These are phyloP conservation scores for Aspergillus fructus DNA, from an alignment of 2,329 filamentous ascomycete genomes.

Conservation along the genomic window DNA sequence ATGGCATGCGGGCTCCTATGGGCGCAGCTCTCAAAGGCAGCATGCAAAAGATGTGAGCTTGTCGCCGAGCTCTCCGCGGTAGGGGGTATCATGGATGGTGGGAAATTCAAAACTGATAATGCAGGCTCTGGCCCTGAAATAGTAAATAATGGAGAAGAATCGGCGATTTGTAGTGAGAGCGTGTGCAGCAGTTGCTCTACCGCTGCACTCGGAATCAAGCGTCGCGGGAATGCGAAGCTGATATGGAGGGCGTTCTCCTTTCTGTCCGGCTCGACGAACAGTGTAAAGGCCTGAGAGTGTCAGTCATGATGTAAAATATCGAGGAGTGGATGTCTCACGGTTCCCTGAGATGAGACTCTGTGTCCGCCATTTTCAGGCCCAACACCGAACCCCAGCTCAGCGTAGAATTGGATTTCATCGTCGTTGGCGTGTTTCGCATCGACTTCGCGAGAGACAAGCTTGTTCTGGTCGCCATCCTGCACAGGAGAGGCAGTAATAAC, in stretches of 20 bases:
- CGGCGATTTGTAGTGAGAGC: conserved; percentile 14
- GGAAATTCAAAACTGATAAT: conserved; percentile 28
- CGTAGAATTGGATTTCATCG: conserved; percentile 23
- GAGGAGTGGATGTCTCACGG: conserved; percentile 3
- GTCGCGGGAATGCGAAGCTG: conserved; percentile 19
- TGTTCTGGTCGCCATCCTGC: neutral
- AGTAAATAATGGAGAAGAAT: conserved; percentile 14
- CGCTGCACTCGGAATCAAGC: conserved; percentile 20
- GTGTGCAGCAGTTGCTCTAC: conserved; percentile 22
- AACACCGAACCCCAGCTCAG: conserved; percentile 16
- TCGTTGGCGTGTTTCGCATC: conserved; percentile 11
- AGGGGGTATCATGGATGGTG: conserved; percentile 25
- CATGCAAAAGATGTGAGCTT: conserved; percentile 22
- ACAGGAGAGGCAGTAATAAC: conserved; percentile 17
- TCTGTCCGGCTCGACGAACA: conserved; percentile 11
- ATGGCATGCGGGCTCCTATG: conserved; percentile 20
- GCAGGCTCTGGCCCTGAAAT: conserved; percentile 11
- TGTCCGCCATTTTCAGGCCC: conserved; percentile 20
- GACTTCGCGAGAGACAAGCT: conserved; percentile 14
- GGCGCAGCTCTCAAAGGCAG: conserved; percentile 28
- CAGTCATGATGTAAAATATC: neutral
- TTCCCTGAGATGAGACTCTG: conserved; percentile 2
- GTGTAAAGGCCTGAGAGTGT: conserved; percentile 17
- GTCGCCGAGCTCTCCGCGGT: conserved; percentile 3
- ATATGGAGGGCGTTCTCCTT: conserved; percentile 11